Base-by-base conservation (phyloP, 2,329 filamentous ascomycete species). In the Alternaria ethzedia region DNA sequence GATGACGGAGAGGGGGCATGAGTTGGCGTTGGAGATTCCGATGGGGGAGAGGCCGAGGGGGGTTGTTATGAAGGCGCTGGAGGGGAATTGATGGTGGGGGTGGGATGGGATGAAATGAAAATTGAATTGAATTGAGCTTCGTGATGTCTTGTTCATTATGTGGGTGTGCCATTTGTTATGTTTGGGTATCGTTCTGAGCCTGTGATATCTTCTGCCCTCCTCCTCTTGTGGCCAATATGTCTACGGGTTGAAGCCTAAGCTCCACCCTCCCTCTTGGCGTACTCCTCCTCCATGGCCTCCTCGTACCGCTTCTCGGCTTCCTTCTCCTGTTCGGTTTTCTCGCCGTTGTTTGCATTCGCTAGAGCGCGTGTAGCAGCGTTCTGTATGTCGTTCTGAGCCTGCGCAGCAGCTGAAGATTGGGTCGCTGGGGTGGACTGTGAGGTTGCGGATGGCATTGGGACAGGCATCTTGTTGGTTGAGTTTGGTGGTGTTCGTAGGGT, bases 201-300 rank as follows among this genome's bases (percentile, higher is more conserved):
- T 28, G 36, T 52, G 26, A 43, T 5, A 3, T 36, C 9, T 41
- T 10, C 8, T 28, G 13, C 21, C 15, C 28, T 30, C 15, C 28
- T 30, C n/a, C 13, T 56, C 32, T 49, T 26, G 1, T 13, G 2
- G 30, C 9, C 23, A n/a, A 1, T 20, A 25, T 17, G 5, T 41
- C 36, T n/a, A 6, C 5, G 36, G n/a, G 36, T 20, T 10, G 30
- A 5, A 54, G 32, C 26, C 58, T 72, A 80, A 21, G 78, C 78
- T 26, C 78, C 78, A 1, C 79, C 77, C 68, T 81, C 78, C 4
- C 78, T 55, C 71, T 81, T 81, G 7, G 78, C 78, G 65, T 80
- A 81, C 62, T 81, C 79, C 66, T 79, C 78, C 69, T 81, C 78
- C 28, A 81, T 80, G 9, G 75, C 65, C 69, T 80, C 78, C 57